phyloP scores from a whole-genome alignment of 768 basidiomycete genomes.

The Boletus rufocinnamomeus region DNA sequence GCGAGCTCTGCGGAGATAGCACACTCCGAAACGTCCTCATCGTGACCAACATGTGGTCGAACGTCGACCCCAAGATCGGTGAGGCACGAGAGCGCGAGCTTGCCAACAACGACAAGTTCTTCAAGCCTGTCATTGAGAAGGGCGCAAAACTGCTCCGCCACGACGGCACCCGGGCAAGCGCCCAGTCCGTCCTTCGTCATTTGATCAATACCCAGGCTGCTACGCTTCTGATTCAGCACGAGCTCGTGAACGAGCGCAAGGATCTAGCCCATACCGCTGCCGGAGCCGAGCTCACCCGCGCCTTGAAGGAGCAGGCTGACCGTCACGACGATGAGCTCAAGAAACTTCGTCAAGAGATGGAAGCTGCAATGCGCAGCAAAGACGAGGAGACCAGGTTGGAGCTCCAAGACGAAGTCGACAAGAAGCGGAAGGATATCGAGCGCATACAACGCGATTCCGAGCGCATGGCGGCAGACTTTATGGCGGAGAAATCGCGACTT shows the following conservation, averaged over 20 bases:
- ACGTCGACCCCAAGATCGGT: slow-evolving; percentile 41
- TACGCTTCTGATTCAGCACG: slow-evolving; percentile 54
- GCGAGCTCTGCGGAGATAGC: slow-evolving; percentile 52
- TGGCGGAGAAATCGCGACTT: slow-evolving; percentile 39
- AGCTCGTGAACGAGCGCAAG: slow-evolving; percentile 52
- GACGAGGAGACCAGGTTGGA: slow-evolving; percentile 50
- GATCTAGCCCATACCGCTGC: slow-evolving; percentile 54
- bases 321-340: slow-evolving; percentile 51
- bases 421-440: slow-evolving; percentile 45
- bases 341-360: slow-evolving; percentile 48
- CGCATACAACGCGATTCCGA: slow-evolving; percentile 43
- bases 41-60: slow-evolving; percentile 57
- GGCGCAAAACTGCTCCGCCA: slow-evolving; percentile 49
- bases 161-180: slow-evolving; percentile 41
- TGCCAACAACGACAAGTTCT: slow-evolving; percentile 43
- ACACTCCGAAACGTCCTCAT: slow-evolving; percentile 53
- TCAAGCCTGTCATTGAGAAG: slow-evolving; percentile 52
- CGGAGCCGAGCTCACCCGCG: slow-evolving; percentile 52
- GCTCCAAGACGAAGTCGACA: slow-evolving; percentile 46
- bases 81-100: slow-evolving; percentile 50
- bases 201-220: slow-evolving; percentile 44
- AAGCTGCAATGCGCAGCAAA: slow-evolving; percentile 43
- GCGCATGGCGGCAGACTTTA: slow-evolving; percentile 43
- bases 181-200: slow-evolving; percentile 43
- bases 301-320: slow-evolving; percentile 48